Evolutionary conservation across 805 yeast species (phyloP), one percentile per base, ranked within the genome.

Genomic region (Ogataea haglerorum): DNA sequence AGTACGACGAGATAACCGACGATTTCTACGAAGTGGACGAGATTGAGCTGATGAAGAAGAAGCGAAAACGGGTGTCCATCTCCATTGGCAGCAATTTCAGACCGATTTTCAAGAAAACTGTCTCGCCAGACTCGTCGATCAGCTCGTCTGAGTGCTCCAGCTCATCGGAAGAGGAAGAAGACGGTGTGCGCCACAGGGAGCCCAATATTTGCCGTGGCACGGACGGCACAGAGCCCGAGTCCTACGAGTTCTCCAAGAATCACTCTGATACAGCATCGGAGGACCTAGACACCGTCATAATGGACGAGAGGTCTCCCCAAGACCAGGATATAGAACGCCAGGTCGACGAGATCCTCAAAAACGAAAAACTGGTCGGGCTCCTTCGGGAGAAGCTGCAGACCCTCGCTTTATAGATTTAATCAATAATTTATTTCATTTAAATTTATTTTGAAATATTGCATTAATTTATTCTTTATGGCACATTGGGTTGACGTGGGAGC

Each of bases 1-100:
- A 61, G 29, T 64, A 56, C 37, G 67, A 61, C 43, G 62, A 63
- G 36, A 25, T 46, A 3, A 55, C 63, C 10, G 65, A 64, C 42
- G 63, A 59, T 40, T 64, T 64, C 38, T 58, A 57, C 37, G 67
- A 64, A 46, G 68, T 64, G 28, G 66, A 63, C 40, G 69, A 67
- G 35, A 62, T 60, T 13, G 66, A 60, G 40, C 47, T 63, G 28
- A 58, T 63, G 59, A 56, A 61, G 38, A 52, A 56, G 35, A 63
- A 60, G 42, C 51, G 65, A 34, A 58, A 59, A 36, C 53, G 66
- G 29, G 53, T 50, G 8, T 51, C 62, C 9, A 49, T 57, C 30
- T 51, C 57, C 7, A 48, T 54, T 17, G 51, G 53, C 18, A 34
- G 40, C 27, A 36, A 49, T 14, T 51, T 39, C 40, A 48, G 48